Base-by-base conservation (phyloP, 495 filamentous ascomycete genomes). In the Aeminium ludgeri region DNA sequence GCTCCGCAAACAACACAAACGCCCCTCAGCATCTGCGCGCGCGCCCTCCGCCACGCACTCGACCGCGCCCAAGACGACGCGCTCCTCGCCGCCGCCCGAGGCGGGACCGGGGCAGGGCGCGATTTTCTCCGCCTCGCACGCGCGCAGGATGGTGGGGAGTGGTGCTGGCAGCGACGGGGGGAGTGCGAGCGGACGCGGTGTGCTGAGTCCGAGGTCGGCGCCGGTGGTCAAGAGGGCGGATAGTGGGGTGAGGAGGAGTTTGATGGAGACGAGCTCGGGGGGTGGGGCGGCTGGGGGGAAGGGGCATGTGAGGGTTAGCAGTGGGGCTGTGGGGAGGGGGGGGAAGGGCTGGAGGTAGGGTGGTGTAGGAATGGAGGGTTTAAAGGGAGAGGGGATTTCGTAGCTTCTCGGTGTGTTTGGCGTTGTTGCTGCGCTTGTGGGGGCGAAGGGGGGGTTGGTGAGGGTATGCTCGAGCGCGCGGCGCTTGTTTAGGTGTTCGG, bases 61-160 rank as follows among this genome's bases (percentile, higher is more conserved):
- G n/a, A n/a, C n/a, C n/a, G n/a, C n/a, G n/a, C n/a, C n/a, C n/a
- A n/a, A n/a, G n/a, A n/a, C n/a, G n/a, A n/a, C n/a, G n/a, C n/a
- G n/a, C 27, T 16, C 40, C 3, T 30, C 42, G 23, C 37, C 38
- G 42, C 54, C 43, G 45, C 46, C 20, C 18, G 12, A 29, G 10
- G 36, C n/a, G 15, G 30, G 20, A 3, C 16, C 28, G 13, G 28
- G 25, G 34, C 75, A 77, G 36, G 64, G 65, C 43, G 61, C 59
- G 19, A 65, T 81, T 59, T 82, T 82, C 63, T 76, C 76, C 4
- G 73, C 77, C 19, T 70, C 70, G 13, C 76, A 80, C 43, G 77
- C 78, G 6, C 64, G 78, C 23, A 63, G 78, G 11, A 80, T 83
- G 75, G 74, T 76, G 17, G 77, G 71, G 58, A n/a, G n/a, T n/a